Evolutionary conservation across 768 basidiomycete species (phyloP).

Genomic region (Kwoniella bestiolae): DNA sequence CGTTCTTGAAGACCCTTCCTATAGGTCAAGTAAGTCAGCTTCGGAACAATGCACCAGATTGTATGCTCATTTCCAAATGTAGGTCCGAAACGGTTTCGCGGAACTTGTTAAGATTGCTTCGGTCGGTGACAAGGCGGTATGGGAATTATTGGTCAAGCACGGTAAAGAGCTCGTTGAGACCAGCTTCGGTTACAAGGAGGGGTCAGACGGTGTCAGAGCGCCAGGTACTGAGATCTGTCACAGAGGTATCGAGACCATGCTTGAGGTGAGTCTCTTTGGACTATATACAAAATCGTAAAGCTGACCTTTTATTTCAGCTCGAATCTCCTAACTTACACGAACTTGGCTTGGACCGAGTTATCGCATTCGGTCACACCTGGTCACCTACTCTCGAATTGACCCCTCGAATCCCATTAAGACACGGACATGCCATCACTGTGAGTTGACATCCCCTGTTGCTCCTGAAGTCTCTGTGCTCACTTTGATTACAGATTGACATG

Average conservation of each 20-base stretch:
- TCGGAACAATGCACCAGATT: not conserved
- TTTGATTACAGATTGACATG: slow-evolving; percentile 54
- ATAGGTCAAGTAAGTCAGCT: slow-evolving; percentile 48
- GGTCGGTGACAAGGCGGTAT: slow-evolving; percentile 55
- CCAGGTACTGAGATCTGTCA: slow-evolving; percentile 55
- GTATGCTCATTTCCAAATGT: not conserved
- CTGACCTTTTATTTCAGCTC: slow-evolving; percentile 33
- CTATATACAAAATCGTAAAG: not conserved
- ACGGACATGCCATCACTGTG: slow-evolving; percentile 56
- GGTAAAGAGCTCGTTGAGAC: slow-evolving; percentile 57
- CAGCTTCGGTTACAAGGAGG: slow-evolving; percentile 55
- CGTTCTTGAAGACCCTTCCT: slow-evolving; percentile 56
- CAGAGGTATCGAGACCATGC: slow-evolving; percentile 58
- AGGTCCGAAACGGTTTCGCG: slow-evolving; percentile 58
- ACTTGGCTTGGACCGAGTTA: slow-evolving; percentile 58
- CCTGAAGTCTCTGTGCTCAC: not conserved
- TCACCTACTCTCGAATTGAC: slow-evolving; percentile 56
- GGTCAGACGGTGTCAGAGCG: slow-evolving; percentile 42
- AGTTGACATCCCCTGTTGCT: slow-evolving; percentile 1
- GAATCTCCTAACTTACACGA: slow-evolving; percentile 59
- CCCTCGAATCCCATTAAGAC: slow-evolving; percentile 55
- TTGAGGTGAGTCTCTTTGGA: slow-evolving; percentile 44
- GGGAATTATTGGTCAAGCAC: slow-evolving; percentile 57
- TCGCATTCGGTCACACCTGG: slow-evolving; percentile 58
- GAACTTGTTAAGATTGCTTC: slow-evolving; percentile 59